Evolutionary conservation across 257 asterid genomes (phyloP), one percentile per base, ranked within the genome.

Genomic region (Phtheirospermum japonicum): DNA sequence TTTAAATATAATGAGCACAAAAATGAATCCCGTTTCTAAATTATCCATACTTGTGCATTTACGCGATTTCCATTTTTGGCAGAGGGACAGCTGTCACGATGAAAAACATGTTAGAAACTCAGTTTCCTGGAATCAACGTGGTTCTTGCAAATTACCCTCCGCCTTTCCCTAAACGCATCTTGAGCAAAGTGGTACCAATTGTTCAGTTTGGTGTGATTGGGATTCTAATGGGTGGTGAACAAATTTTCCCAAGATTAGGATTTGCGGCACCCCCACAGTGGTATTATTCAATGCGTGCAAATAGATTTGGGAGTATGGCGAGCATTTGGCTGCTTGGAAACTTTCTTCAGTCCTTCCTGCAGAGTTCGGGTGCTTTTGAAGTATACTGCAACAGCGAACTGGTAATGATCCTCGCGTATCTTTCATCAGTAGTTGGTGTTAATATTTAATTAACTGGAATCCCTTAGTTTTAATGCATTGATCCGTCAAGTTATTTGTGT

Each of bases 11-110:
- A 13, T 33, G 31, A 57, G 46, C 56, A 46, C 20, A 34, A 20
- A 46, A 49, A 10, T 42, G 13, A 50, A 45, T 19, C n/a, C 34
- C 12, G 18, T 59, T 23, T 11, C 32, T 32, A 4, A 59, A 4
- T n/a, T 31, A 20, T 62, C 12, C 40, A 46, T 39, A 39, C 36
- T 40, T 31, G 31, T 61, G 42, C 52, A 28, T 45, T 34, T 26
- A 56, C 42, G 30, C 12, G 13, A 48, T 54, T 75, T 63, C 55
- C 57, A 20, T 64, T 52, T 66, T 69, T 76, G 58, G 75, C 94
- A 92, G 99, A 76, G 97, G 97, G 43, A 78, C 86, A 69, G 99
- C 99, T 5, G 89, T 82, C 75, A 89, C 96, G 2, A 89, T 92
- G 97, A 89, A 83, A 79, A 85, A 83, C 57, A 92, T 92, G 99